Evolutionary conservation across 768 basidiomycete genomes (phyloP), one percentile per base, ranked within the genome.

Genomic region (Lepiota subincarnata): DNA sequence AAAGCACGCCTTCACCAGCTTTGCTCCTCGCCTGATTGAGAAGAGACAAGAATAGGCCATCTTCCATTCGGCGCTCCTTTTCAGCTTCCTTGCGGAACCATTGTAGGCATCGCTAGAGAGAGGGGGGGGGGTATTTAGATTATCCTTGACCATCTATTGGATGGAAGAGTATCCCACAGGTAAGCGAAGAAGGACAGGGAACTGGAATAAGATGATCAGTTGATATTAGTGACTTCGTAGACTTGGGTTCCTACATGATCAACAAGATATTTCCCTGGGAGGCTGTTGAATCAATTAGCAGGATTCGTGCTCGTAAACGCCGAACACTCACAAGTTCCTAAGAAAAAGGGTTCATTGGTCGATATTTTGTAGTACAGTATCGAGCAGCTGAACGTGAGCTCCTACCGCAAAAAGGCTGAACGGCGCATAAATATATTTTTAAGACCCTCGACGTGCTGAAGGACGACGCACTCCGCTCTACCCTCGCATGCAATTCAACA

Each of bases 61-160:
- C 68, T 4, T 49, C 46, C 18, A 47, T 49, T 4, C 58, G 58
- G 16, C 52, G 44, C 18, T 62, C 64, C 2, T 36, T 47, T 18
- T 65, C 63, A 2, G 64, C 59, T 14, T 62, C 66, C 24, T 49
- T 55, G 1, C 64, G 59, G 51, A 68, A 67, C 68, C 68, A 68
- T 53, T 67, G 66, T 13, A 68, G 44, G 28, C 57, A 61, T 16
- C 56, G 56, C 68, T 69, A 39, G 10, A 18, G 18, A 36, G 18
- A 1, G 24, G 24, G 5, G 2, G n/a, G 24, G 24, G 13, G 2
- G 14, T 36, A 11, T 31, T 20, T 19, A 38, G 19, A 49, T 24
- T 14, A 18, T 13, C 4, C 12, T 14, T 16, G 38, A 10, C 2
- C 5, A 22, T n/a, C 3, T 22, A 10, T 28, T 8, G 11, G 24